These are phyloP conservation scores for Phanerodontia chrysosporium DNA, from an alignment of 768 basidiomycete genomes.

Conservation along the genomic window DNA sequence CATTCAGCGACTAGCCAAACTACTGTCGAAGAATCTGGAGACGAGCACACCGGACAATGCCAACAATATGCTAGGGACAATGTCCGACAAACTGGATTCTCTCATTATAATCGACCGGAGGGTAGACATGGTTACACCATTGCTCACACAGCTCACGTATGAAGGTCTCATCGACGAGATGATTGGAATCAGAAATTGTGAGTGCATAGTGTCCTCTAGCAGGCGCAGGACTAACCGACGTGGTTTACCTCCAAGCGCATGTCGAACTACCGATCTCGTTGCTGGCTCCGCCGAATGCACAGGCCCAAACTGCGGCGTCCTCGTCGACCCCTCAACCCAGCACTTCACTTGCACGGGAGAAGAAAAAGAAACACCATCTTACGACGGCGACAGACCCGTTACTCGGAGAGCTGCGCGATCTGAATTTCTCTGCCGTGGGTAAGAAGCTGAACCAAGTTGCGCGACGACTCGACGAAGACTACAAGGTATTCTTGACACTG, in stretches of 20 bases:
- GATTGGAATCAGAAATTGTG: conserved; percentile 86
- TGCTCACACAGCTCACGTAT: conserved; percentile 94
- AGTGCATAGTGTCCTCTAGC: conserved; percentile 20
- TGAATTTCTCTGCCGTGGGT: conserved; percentile 90
- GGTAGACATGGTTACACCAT: conserved; percentile 92
- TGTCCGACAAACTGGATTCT: conserved; percentile 70
- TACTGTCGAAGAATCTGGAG: conserved; percentile 59
- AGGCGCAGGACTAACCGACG: not conserved
- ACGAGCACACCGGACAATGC: conserved; percentile 35
- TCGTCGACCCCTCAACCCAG: conserved; percentile 40
- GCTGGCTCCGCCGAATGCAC: conserved; percentile 48
- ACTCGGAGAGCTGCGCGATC: conserved; percentile 78
- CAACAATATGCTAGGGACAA: conserved; percentile 35
- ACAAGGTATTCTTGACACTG: conserved; percentile 53
- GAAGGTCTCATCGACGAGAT: conserved; percentile 94
- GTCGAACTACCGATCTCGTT: conserved; percentile 76
- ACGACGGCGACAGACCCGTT: conserved; percentile 76
- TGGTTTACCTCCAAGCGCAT: conserved; percentile 46
- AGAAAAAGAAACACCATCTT: conserved; percentile 86
- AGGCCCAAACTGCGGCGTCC: conserved; percentile 24
- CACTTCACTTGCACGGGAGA: conserved; percentile 62
- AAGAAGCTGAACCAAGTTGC: conserved; percentile 78
- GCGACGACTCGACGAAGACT: conserved; percentile 83
- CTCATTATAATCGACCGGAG: conserved; percentile 87
- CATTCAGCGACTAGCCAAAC: conserved; percentile 65